A percentile compares a stretch with the other conserved stretches of the same genome.
These are phyloP conservation scores for Apiospora malaysiana DNA, from an alignment of 2,329 filamentous ascomycete species.

Conservation along the genomic window DNA sequence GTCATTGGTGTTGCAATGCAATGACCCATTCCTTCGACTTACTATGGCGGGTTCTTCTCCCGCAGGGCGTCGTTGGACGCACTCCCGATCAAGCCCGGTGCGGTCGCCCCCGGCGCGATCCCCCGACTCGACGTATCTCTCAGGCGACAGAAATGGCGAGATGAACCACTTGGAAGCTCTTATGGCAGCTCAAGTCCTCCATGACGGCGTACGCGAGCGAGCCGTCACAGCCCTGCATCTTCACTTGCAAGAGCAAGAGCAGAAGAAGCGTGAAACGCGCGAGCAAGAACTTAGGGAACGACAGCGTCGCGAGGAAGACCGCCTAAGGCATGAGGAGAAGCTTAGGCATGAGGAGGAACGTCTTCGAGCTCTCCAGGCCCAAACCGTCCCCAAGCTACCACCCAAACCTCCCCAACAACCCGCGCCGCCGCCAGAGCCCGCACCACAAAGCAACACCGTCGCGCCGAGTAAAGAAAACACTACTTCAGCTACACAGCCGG, in stretches of 20 bases:
- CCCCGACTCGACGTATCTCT: conserved; percentile 66
- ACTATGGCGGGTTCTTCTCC: conserved; percentile 52
- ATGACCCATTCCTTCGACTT: conserved; percentile 14
- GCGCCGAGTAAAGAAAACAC: not conserved
- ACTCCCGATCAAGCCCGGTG: conserved; percentile 49
- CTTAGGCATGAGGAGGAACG: conserved; percentile 54
- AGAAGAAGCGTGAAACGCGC: conserved; percentile 36
- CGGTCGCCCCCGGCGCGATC: conserved; percentile 46
- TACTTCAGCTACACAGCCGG: conserved; percentile 9
- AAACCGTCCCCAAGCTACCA: conserved; percentile 50
- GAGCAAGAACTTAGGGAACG: conserved; percentile 49
- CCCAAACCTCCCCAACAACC: conserved; percentile 38
- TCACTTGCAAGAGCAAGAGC: conserved; percentile 52
- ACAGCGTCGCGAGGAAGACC: conserved; percentile 53
- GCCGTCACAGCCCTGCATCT: conserved; percentile 56
- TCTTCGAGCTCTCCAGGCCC: conserved; percentile 53
- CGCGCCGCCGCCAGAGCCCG: conserved; percentile 28
- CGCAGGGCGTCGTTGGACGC: conserved; percentile 42
- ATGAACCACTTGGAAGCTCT: conserved; percentile 70
- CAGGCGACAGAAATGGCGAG: conserved; percentile 66
- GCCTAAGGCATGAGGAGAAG: conserved; percentile 50
- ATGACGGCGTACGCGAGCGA: conserved; percentile 65
- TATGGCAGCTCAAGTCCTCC: conserved; percentile 67
- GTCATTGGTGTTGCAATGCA: conserved; percentile 8
- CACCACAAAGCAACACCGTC: not conserved